Evolutionary conservation across 2,329 filamentous ascomycete genomes (phyloP).

Genomic region (Colletotrichum kahawae): DNA sequence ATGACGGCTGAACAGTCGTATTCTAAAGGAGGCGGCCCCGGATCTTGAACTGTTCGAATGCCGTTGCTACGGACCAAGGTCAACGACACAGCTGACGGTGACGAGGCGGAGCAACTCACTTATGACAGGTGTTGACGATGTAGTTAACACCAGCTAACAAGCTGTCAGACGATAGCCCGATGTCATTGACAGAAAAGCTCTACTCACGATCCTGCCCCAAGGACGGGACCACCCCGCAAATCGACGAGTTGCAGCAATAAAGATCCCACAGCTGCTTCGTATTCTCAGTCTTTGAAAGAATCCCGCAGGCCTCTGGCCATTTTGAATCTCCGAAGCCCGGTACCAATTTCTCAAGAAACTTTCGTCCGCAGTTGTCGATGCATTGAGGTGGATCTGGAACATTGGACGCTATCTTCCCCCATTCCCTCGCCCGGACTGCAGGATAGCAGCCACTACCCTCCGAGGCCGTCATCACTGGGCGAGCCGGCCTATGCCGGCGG

Average conservation of each 20-base stretch:
- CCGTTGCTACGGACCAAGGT: conserved; percentile 29
- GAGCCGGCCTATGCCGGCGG: not conserved
- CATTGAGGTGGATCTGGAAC: conserved; percentile 37
- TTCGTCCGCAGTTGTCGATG: conserved; percentile 35
- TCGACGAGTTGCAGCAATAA: conserved; percentile 57
- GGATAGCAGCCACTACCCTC: not conserved
- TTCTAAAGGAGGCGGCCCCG: conserved; percentile 36
- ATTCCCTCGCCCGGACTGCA: conserved; percentile 14
- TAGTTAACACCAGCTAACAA: conserved; percentile 53
- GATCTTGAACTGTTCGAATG: conserved; percentile 34
- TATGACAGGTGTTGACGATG: conserved; percentile 56
- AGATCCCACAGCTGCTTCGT: conserved; percentile 39
- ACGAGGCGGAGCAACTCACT: conserved; percentile 39
- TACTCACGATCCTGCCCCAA: conserved; percentile 51
- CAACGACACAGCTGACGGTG: not conserved
- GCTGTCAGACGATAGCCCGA: conserved; percentile 22
- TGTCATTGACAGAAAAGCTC: not conserved
- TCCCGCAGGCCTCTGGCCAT: conserved; percentile 35
- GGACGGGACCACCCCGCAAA: conserved; percentile 48
- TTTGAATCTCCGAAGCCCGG: conserved; percentile 31
- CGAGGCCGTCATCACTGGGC: not conserved
- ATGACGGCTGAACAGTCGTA: conserved; percentile 30
- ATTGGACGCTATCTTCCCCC: conserved; percentile 33
- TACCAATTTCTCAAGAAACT: conserved; percentile 34
- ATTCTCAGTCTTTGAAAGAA: conserved; percentile 29